Evolutionary conservation across 2,329 filamentous ascomycete species (phyloP).

Genomic region (Paecilomyces formosus): DNA sequence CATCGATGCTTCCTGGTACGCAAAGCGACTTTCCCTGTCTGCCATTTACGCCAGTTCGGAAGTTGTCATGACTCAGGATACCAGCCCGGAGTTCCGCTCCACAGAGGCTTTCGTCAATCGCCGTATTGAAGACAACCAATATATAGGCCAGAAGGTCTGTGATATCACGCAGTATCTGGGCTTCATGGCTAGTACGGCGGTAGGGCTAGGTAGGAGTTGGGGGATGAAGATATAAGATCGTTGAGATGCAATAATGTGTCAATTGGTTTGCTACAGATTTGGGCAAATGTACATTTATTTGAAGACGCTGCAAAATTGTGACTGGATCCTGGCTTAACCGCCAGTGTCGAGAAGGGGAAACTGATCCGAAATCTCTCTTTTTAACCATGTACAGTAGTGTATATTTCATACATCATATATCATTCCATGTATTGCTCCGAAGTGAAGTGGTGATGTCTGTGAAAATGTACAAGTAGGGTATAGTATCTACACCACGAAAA

Average conservation of each 20-base stretch:
- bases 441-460: neutral
- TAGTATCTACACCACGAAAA: neutral
- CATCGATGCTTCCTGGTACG: constrained; percentile 86
- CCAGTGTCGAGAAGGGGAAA: neutral
- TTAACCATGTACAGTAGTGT: neutral
- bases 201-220: constrained; percentile 84
- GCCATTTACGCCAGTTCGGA: constrained; percentile 72
- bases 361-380: neutral
- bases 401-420: neutral
- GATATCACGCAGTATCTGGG: constrained; percentile 69
- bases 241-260: neutral
- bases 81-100: constrained; percentile 62
- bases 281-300: neutral
- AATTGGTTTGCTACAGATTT: neutral
- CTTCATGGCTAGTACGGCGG: constrained; percentile 66
- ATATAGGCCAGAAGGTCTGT: constrained; percentile 54
- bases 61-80: constrained; percentile 90
- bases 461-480: neutral
- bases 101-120: constrained; percentile 75
- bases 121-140: constrained; percentile 62
- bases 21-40: constrained; percentile 56
- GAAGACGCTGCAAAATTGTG: neutral
- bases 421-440: neutral
- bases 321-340: neutral
- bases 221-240: constrained; percentile 65